phyloP scores from a whole-genome alignment of 2,329 filamentous ascomycete genomes.

The Hymenoscyphus salicellus region DNA sequence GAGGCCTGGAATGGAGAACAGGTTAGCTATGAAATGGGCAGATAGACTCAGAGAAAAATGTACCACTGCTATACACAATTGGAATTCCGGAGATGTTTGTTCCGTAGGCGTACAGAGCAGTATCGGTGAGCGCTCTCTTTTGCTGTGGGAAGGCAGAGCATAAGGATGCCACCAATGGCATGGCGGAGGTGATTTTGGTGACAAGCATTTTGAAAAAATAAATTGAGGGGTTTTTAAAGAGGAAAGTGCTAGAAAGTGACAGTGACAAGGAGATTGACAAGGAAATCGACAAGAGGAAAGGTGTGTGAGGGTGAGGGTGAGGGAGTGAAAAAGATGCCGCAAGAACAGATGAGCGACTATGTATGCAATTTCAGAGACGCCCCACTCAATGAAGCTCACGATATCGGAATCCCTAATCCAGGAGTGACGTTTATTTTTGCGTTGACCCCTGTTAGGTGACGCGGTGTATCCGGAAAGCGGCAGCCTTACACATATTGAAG shows the following conservation, averaged over 20 bases:
- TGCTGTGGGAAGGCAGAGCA: conserved; percentile 1
- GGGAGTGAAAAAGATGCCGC: neutral
- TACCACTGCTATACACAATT: conserved; percentile 34
- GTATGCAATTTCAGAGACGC: neutral
- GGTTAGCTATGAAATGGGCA: too few species aligned
- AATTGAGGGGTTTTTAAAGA: too few species aligned
- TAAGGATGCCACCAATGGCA: neutral
- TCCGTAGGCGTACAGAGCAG: conserved; percentile 34
- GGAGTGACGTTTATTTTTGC: neutral
- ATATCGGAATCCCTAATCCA: neutral
- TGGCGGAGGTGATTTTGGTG: conserved; percentile 1
- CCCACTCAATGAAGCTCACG: neutral
- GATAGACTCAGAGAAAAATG: neutral
- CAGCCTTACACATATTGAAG: too few species aligned
- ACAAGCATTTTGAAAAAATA: conserved; percentile 4
- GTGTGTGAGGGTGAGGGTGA: neutral
- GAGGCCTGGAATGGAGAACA: neutral
- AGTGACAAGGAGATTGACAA: neutral
- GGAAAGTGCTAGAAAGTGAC: neutral
- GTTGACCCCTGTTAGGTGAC: neutral
- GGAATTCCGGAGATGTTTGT: conserved; percentile 30
- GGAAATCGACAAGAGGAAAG: neutral
- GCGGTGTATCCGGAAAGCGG: neutral
- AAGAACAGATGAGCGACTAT: neutral
- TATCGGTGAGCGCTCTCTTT: neutral